Evolutionary conservation across 768 basidiomycete genomes (phyloP), one percentile per base, ranked within the genome.

Genomic region (Agaricus subrufescens): DNA sequence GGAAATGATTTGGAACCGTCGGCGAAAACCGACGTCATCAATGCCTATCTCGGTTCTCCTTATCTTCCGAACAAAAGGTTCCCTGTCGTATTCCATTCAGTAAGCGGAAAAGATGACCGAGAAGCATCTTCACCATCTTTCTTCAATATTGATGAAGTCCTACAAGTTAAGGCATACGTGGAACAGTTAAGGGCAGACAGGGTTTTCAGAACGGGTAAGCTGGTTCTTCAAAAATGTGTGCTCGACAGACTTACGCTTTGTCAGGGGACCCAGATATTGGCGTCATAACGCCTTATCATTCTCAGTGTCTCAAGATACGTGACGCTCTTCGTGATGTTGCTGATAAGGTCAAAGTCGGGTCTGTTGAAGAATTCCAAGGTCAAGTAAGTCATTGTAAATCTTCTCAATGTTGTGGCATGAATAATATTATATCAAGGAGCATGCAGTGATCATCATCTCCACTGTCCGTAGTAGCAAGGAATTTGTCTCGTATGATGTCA

Each of bases 51-150:
- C 6, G 61, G 64, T 4, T 77, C 76, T 0, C 56, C 69, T 0
- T 73, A 76, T 37, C 68, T 84, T 2, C 75, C 75, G 0, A 69
- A 66, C 2, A 72, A 69, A 39, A 71, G 72, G 1, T 87, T 86
- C 66, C 85, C 87, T 0, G 68, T 88, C 43, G 67, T 87, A 1
- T 86, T 88, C 67, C 82, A 87, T 63, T 74, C 78, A 2, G 69
- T 86, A 8, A 61, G 69, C 14, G 86, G 87, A 12, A 80, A 80
- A 60, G 85, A 89, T 61, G 77, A 80, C 29, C 77, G 85, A 19
- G 86, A 89, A 63, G 77, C 79, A 2, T 75, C 78, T 0, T 87
- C 86, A 0, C 87, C 86, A 1, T 87, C 85, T 0, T 87, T 85
- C 67, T 88, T 87, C 73, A 89, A 89, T 55, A 75, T 82, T 38